These are phyloP conservation scores for Tulasnella sp. DNA, from an alignment of 768 basidiomycete genomes.

Conservation along the genomic window DNA sequence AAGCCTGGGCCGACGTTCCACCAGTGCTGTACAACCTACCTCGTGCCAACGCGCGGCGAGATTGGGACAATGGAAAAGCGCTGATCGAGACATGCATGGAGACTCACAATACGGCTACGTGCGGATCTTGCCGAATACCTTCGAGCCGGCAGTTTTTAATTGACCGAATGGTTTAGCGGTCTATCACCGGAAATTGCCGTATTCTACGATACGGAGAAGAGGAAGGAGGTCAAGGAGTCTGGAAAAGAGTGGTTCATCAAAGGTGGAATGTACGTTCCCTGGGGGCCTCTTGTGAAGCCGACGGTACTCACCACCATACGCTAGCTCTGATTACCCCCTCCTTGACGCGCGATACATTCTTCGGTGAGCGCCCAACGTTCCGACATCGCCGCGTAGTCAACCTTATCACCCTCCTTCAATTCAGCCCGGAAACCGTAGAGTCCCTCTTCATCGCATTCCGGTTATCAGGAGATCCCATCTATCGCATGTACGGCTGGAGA, in stretches of 20 bases:
- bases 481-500: conserved; percentile 74
- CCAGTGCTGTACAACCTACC: conserved; percentile 52
- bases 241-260: conserved; percentile 83
- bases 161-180: conserved; percentile 37
- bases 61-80: conserved; percentile 72
- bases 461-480: conserved; percentile 71
- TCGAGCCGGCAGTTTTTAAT: neutral
- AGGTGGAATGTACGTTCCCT: conserved; percentile 33
- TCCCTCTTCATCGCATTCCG: conserved; percentile 85
- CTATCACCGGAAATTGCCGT: conserved; percentile 84
- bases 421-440: conserved; percentile 86
- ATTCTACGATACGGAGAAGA: conserved; percentile 57
- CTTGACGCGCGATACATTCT: conserved; percentile 92
- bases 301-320: neutral
- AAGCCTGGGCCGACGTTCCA: conserved; percentile 45
- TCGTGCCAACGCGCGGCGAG: conserved; percentile 43
- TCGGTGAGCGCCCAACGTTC: conserved; percentile 34
- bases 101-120: conserved; percentile 78
- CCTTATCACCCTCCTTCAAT: neutral
- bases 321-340: conserved; percentile 13
- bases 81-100: conserved; percentile 81
- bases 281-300: neutral
- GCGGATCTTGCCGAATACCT: conserved; percentile 21
- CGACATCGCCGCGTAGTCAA: conserved; percentile 3
- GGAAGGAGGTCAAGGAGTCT: conserved; percentile 27